Evolutionary conservation across 805 yeast genomes (phyloP), one percentile per base, ranked within the genome.

Genomic region (Debaryomyces prosopidis): DNA sequence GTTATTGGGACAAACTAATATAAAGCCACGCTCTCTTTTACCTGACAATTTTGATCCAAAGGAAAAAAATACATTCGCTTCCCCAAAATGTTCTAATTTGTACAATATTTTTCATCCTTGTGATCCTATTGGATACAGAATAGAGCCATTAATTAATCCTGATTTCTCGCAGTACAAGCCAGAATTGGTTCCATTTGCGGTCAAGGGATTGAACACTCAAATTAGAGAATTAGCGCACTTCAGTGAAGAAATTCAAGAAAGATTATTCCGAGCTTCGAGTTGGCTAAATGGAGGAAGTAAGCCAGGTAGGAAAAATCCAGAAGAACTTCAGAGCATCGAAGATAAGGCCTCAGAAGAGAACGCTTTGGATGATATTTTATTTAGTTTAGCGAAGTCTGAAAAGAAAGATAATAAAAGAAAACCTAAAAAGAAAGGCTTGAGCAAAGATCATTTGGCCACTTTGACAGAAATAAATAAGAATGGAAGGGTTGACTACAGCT

Each of bases 31-130:
- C 23, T 47, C 47, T 9, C 49, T 50, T 15, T 36, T 55, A 2
- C 53, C 58, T 9, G 40, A 28, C 5, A 63, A 49, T 10, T 62
- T 57, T 44, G 52, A 62, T 42, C 65, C 67, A 0, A 40, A 47
- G 26, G 51, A 46, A n/a, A 37, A 27, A 26, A 16, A 43, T 5
- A 39, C 20, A 1, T 52, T 48, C 35, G 63, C 69, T 7, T 63
- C 77, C 3, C 89, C 94, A 3, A 76, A 75, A 27, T 84, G 86
- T 50, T 66, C 72, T 2, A 86, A 87, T 55, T 63, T 87, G 36
- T 94, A 86, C 68, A 92, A 92, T 59, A 67, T 94, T 5, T 89
- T 87, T 68, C 96, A 92, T 54, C 88, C 92, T 0, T 85, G 95
- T 52, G 99, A 92, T 59, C 96, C 97, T 0, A 84, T 94, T 34